Conservation (phyloP, 1,284 basidiomycete genomes). For the Sporisorium scitamineum region DNA sequence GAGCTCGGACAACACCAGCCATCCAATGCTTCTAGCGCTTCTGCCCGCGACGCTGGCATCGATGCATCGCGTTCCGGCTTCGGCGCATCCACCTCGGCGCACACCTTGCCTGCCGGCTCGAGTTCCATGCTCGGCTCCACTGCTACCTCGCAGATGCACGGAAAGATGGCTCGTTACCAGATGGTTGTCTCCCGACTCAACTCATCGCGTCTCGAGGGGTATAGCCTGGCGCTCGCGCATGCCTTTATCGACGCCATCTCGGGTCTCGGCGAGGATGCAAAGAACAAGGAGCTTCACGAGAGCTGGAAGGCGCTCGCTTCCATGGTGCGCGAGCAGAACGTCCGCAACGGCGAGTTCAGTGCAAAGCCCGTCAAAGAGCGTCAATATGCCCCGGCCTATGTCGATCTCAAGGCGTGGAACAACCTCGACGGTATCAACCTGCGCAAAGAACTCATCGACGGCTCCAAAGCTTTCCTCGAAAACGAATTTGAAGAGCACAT, state of each 20-base stretch:
- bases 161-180: constrained; percentile 65
- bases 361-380: constrained; percentile 69
- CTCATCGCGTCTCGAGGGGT: constrained; percentile 57
- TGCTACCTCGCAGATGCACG: constrained; percentile 56
- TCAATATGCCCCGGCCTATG: constrained; percentile 72
- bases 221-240: constrained; percentile 53
- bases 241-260: constrained; percentile 61
- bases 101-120: constrained; percentile 31
- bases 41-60: constrained; percentile 21
- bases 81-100: constrained; percentile 50
- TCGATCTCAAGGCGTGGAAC: constrained; percentile 50
- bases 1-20: constrained; percentile 76
- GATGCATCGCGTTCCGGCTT: constrained; percentile 37
- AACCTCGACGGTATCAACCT: constrained; percentile 53
- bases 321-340: constrained; percentile 71
- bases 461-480: constrained; percentile 81
- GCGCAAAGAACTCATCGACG: constrained; percentile 76
- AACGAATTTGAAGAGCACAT: constrained; percentile 83
- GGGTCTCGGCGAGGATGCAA: constrained; percentile 46
- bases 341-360: constrained; percentile 69
- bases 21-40: constrained; percentile 17
- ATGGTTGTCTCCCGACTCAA: constrained; percentile 62
- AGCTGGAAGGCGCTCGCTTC: constrained; percentile 71
- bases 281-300: constrained; percentile 69
- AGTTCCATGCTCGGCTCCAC: constrained; percentile 20